Conservation (phyloP, 306 rosid genomes). For the Cicer bijugum region DNA sequence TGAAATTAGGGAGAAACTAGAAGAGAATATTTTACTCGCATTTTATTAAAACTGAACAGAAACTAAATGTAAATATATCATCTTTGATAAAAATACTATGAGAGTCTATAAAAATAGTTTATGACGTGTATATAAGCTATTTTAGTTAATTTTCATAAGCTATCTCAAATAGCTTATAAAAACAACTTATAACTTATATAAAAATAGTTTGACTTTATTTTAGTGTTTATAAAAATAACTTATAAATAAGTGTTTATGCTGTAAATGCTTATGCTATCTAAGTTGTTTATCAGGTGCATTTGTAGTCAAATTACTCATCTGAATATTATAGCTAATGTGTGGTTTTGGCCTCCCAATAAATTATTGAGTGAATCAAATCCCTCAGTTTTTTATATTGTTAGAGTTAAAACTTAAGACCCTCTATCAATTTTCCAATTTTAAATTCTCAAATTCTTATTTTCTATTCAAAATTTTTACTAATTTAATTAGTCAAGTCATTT, state of each 20-base stretch:
- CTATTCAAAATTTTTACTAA: background rate
- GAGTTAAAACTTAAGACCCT: background rate
- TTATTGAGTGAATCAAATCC: background rate
- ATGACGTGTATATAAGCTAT: no score
- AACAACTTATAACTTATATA: no score
- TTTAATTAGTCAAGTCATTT: background rate
- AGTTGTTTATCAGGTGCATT: no score
- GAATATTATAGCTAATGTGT: background rate
- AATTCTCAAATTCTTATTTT: background rate
- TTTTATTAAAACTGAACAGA: background rate
- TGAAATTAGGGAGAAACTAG: background rate
- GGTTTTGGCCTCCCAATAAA: background rate
- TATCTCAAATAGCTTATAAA: no score
- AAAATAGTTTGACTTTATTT: no score
- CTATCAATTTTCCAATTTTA: background rate
- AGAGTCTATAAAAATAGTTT: no score
- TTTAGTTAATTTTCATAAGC: no score
- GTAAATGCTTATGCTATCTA: no score
- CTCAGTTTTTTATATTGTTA: background rate
- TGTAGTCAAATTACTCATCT: background rate
- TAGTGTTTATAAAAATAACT: no score
- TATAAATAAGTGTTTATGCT: no score
- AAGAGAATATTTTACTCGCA: background rate
- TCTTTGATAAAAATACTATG: no score
- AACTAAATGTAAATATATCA: background rate